These are phyloP conservation scores for Tolypocladium album DNA, from an alignment of 2,329 filamentous ascomycete species.

Conservation along the genomic window DNA sequence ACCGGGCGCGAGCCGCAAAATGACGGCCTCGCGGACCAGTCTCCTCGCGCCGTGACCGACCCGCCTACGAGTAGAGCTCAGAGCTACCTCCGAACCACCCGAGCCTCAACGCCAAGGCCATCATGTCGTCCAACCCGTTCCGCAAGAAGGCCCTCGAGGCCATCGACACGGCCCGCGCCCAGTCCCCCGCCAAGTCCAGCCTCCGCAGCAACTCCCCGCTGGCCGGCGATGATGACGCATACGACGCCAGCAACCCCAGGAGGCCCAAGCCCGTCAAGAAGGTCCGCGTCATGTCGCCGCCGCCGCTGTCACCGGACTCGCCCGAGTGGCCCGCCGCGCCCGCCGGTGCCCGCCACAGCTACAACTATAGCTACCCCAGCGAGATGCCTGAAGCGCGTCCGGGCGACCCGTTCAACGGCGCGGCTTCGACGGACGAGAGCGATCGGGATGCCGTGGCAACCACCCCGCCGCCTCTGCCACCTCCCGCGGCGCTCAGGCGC, in stretches of 20 bases:
- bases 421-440: conserved; percentile 15
- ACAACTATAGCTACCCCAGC: background rate
- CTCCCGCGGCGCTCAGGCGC: background rate
- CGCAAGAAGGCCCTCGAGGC: conserved; percentile 9
- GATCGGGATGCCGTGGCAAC: conserved; percentile 14
- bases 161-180: conserved; percentile 7
- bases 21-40: background rate
- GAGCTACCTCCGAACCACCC: background rate
- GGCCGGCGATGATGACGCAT: conserved; percentile 2
- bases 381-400: background rate
- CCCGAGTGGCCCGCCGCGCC: conserved; percentile 21
- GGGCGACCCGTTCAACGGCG: conserved; percentile 21
- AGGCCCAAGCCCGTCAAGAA: conserved; percentile 51
- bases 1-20: background rate
- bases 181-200: conserved; percentile 9
- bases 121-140: conserved; percentile 14
- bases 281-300: conserved; percentile 56
- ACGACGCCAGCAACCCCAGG: conserved; percentile 12
- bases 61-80: background rate
- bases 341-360: conserved; percentile 3
- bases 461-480: conserved; percentile 10
- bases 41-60: background rate
- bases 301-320: conserved; percentile 48
- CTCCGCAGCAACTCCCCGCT: conserved; percentile 5
- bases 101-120: background rate